Conservation (phyloP, 805 yeast species). For the Wickerhamiella sergipiensis region DNA sequence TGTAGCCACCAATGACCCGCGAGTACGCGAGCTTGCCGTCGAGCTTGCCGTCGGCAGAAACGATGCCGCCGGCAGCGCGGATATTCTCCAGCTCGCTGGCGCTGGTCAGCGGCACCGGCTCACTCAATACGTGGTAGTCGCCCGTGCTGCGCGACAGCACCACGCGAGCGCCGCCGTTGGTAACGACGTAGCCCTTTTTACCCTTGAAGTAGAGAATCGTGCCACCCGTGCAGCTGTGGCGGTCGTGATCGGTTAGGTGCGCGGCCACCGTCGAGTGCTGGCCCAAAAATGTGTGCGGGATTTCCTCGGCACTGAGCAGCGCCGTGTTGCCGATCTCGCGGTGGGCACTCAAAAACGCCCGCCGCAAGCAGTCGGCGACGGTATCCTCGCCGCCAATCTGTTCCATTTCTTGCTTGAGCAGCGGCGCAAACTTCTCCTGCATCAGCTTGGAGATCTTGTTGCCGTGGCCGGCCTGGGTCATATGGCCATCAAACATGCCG, state of each 20-base stretch:
- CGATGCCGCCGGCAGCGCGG: constrained; percentile 83
- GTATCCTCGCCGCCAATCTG: constrained; percentile 32
- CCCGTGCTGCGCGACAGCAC: constrained; percentile 71
- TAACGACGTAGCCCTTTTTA: constrained; percentile 60
- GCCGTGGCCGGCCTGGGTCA: constrained; percentile 28
- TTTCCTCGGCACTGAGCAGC: constrained; percentile 20
- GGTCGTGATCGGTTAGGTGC: constrained; percentile 49
- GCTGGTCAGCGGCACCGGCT: constrained; percentile 53
- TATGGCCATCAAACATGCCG: constrained; percentile 74
- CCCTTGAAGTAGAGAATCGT: constrained; percentile 70
- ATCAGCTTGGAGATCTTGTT: constrained; percentile 48
- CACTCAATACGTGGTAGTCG: constrained; percentile 63
- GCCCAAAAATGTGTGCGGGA: constrained; percentile 30
- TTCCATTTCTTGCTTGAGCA: constrained; percentile 54
- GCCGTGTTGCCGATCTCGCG: constrained; percentile 55
- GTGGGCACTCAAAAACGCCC: constrained; percentile 67
- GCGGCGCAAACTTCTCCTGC: constrained; percentile 55
- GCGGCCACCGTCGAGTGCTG: constrained; percentile 42
- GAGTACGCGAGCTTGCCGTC: constrained; percentile 70
- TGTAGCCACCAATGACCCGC: constrained; percentile 84
- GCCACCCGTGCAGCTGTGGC: constrained; percentile 70
- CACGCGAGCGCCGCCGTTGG: constrained; percentile 82
- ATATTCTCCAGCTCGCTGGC: constrained; percentile 68
- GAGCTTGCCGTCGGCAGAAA: constrained; percentile 67
- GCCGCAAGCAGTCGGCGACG: constrained; percentile 62